phyloP scores from a whole-genome alignment of 208 protist species.

The Crithidia sp. region DNA sequence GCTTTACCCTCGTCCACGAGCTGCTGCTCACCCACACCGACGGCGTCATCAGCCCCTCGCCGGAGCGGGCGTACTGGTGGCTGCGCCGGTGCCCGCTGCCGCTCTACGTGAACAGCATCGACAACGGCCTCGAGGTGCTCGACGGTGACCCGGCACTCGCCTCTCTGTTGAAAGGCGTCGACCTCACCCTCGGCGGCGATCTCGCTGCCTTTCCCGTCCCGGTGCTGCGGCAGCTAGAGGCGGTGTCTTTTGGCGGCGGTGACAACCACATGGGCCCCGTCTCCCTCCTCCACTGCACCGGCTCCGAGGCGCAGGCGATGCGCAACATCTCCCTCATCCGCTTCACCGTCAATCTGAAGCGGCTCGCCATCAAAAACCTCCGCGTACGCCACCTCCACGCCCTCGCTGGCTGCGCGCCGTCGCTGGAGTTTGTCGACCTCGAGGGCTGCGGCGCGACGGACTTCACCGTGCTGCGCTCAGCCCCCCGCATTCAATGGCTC shows the following conservation, averaged over 20 bases:
- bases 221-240: neutral
- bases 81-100: neutral
- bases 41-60: neutral
- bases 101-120: neutral
- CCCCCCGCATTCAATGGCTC: neutral
- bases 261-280: neutral
- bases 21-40: neutral
- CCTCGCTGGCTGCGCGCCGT: neutral
- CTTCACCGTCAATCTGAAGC: neutral
- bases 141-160: slow-evolving; percentile 1
- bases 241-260: neutral
- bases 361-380: neutral
- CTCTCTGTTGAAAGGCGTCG: neutral
- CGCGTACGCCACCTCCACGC: neutral
- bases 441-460: slow-evolving; percentile 1
- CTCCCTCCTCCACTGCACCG: neutral
- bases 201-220: neutral
- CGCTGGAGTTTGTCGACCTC: neutral
- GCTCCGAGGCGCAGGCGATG: neutral
- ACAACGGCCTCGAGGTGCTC: neutral
- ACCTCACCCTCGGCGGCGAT: neutral
- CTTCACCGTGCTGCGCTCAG: neutral
- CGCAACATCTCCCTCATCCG: neutral
- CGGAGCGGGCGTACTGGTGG: slow-evolving; percentile 6
- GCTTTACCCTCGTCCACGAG: neutral